Percentiles rank a stretch among this genome's conserved stretches.
These are phyloP conservation scores for Fusarium pseudoanthophilum DNA, from an alignment of 2,329 filamentous ascomycete genomes.

Conservation along the genomic window DNA sequence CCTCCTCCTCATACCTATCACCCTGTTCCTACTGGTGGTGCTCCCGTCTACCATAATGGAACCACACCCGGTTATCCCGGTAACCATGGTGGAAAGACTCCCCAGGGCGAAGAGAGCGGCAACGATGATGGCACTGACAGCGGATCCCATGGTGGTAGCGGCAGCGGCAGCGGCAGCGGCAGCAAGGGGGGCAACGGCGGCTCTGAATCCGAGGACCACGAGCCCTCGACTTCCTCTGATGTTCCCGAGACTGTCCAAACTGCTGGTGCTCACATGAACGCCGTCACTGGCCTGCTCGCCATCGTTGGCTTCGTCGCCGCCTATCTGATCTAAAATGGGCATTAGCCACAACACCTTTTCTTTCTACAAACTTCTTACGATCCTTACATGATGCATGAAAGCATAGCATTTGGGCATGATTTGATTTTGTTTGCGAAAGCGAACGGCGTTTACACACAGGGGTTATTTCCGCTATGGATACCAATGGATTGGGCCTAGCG, in stretches of 20 bases:
- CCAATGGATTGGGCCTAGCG: constrained; percentile 26
- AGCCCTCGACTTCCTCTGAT: constrained; percentile 26
- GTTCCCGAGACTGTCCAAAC: constrained; percentile 38
- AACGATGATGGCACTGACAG: constrained; percentile 14
- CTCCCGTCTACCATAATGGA: constrained; percentile 26
- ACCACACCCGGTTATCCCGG: constrained; percentile 27
- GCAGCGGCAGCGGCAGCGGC: background rate
- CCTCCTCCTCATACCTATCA: constrained; percentile 36
- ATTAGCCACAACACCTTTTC: background rate
- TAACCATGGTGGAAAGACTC: constrained; percentile 31
- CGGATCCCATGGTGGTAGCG: constrained; percentile 1
- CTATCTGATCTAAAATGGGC: constrained; percentile 53
- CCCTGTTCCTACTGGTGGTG: constrained; percentile 34
- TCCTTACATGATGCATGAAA: constrained; percentile 40
- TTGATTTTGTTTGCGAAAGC: constrained; percentile 34
- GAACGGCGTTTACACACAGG: constrained; percentile 32
- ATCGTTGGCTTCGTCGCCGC: constrained; percentile 53
- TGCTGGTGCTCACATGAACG: constrained; percentile 47
- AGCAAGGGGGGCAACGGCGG: background rate
- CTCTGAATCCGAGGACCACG: constrained; percentile 20
- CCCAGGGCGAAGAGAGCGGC: constrained; percentile 18
- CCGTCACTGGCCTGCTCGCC: constrained; percentile 50
- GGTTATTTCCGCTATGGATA: constrained; percentile 26
- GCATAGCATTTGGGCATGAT: constrained; percentile 32
- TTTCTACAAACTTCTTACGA: constrained; percentile 31